Conservation (phyloP, 192 early-diverging fungal genomes). For the Dispira simplex region DNA sequence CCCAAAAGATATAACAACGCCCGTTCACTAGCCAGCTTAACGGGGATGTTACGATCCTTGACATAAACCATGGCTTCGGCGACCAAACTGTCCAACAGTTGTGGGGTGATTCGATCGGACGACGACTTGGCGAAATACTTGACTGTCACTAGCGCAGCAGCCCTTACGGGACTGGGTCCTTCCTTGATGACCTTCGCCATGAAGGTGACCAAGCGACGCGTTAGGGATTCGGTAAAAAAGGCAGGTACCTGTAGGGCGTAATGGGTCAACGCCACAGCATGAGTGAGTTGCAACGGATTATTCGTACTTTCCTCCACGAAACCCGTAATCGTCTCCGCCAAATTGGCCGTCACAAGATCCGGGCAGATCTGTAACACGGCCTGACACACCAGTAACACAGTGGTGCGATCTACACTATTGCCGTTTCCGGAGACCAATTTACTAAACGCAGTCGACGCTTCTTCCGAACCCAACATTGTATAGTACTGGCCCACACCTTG, state of each 20-base stretch:
- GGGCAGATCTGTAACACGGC: background rate
- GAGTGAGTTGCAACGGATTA: background rate
- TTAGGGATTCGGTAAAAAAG: background rate
- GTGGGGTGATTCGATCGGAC: constrained; percentile 25
- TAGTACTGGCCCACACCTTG: constrained; percentile 12
- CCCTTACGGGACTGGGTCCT: constrained; percentile 26
- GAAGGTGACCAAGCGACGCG: constrained; percentile 1
- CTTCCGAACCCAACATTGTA: constrained; percentile 19
- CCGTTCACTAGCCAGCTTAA: constrained; percentile 78
- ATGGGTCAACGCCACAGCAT: background rate
- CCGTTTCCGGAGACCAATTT: background rate
- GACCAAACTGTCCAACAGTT: constrained; percentile 36
- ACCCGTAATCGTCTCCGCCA: background rate
- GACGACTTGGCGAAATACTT: constrained; percentile 36
- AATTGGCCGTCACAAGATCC: background rate
- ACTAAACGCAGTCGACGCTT: background rate
- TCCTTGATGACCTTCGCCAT: constrained; percentile 14
- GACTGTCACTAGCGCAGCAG: constrained; percentile 32
- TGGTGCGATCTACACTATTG: background rate
- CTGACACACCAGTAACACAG: background rate
- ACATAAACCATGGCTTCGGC: constrained; percentile 52
- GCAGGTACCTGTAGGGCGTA: background rate
- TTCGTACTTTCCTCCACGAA: background rate
- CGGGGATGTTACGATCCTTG: constrained; percentile 60
- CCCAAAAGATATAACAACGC: constrained; percentile 56